Evolutionary conservation across 768 basidiomycete species (phyloP), one percentile per base, ranked within the genome.

Genomic region (Lactifluus subvellereus): DNA sequence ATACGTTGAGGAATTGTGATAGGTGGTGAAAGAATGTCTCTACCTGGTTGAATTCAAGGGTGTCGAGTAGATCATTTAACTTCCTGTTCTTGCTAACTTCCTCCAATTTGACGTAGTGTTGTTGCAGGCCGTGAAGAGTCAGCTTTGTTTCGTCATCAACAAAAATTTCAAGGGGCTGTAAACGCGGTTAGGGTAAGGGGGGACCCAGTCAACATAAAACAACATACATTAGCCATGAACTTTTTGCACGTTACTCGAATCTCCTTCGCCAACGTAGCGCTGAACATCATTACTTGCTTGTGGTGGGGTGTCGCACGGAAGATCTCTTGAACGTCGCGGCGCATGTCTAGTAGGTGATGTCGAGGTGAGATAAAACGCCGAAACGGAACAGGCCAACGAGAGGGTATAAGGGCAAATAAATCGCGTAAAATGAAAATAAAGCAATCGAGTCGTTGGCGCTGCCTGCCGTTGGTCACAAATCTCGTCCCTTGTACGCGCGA

Each of bases 251-350:
- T 98, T 7, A 87, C 82, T 61, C 97, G 84, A 62, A 99, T 96
- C 68, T 98, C 97, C 80, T 99, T 98, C 61, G 93, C 86, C 64
- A 99, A 78, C 1, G 97, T 99, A 45, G 97, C 97, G 70, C 94
- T 96, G 82, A 99, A 99, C 97, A 99, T 99, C 97, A 99, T 99
- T 69, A 99, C 97, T 82, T 99, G 96, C 81, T 99, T 99, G 84
- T 97, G 94, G 77, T 97, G 96, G 55, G 97, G 97, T 20, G 97
- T 98, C 18, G 93, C 84, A 71, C 96, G 89, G 85, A 98, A 99
- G 71, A 99, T 98, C 80, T 99, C 97, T 86, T 99, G 97, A 67
- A 99, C 96, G 74, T 99, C 97, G 73, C 97, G 93, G 80, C 97
- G 96, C 97, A 99, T 99, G 88, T 98, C 97, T 99, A 85, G 77